Evolutionary conservation across 225 moss, liverwort and hornwort genomes (phyloP).

Genomic region (Lunularia cruciata): DNA sequence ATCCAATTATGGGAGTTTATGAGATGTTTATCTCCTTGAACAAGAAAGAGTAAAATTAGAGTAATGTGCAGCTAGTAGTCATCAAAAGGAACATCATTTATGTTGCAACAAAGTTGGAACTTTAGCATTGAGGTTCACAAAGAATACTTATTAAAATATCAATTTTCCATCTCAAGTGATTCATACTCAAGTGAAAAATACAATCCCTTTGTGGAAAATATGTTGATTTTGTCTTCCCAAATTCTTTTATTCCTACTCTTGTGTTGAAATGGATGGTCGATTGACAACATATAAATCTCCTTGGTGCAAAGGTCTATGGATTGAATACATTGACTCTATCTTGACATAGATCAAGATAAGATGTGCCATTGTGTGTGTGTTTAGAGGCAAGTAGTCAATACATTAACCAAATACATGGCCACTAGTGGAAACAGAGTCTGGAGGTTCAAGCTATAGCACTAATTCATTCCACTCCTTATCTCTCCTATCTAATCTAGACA

Average conservation of each 20-base stretch:
- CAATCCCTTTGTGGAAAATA: too few species aligned
- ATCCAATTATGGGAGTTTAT: too few species aligned
- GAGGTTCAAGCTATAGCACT: constrained; percentile 18
- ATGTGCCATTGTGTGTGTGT: neutral
- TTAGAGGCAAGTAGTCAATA: constrained; percentile 14
- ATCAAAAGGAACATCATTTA: too few species aligned
- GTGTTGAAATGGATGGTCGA: neutral
- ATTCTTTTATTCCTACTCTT: constrained; percentile 7
- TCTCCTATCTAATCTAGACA: constrained; percentile 5
- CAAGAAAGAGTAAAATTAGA: too few species aligned
- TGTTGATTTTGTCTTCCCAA: neutral
- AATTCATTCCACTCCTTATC: constrained; percentile 35
- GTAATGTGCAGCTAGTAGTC: too few species aligned
- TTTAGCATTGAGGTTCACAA: too few species aligned
- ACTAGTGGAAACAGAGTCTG: constrained; percentile 8
- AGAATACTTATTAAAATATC: too few species aligned
- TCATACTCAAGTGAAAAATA: too few species aligned
- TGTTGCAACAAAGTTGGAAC: too few species aligned
- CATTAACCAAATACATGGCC: constrained; percentile 17
- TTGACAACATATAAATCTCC: neutral
- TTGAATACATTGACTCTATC: neutral
- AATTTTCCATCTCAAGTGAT: too few species aligned
- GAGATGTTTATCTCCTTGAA: too few species aligned
- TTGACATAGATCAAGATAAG: neutral
- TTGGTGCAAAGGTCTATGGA: neutral